Percentiles rank a stretch among this genome's conserved stretches.
Evolutionary conservation across 768 basidiomycete genomes (phyloP).

Genomic region (Tephrocybe rancida): DNA sequence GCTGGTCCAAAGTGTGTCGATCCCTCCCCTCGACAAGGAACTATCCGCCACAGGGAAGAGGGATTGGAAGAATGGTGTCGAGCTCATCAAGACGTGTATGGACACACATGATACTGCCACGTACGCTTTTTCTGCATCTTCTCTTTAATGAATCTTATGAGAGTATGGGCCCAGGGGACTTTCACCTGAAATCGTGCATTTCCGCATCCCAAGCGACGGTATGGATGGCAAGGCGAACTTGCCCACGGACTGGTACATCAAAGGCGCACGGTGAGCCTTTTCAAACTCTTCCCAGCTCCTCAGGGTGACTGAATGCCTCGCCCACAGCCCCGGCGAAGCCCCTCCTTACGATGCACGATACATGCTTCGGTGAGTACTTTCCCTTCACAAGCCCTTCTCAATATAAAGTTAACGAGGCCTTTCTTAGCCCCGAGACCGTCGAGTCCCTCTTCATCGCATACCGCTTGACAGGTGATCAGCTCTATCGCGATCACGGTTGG

Average conservation of each 20-base stretch:
- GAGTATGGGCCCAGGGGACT: conserved; percentile 59
- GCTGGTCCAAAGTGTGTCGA: conserved; percentile 50
- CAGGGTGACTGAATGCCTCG: background rate
- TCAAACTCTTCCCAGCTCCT: background rate
- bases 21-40: conserved; percentile 67
- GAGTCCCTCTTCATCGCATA: conserved; percentile 93
- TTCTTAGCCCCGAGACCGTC: conserved; percentile 82
- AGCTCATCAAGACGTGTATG: conserved; percentile 88
- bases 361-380: conserved; percentile 69
- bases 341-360: conserved; percentile 86
- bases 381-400: background rate
- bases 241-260: conserved; percentile 89
- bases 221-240: conserved; percentile 44
- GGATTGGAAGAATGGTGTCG: conserved; percentile 83
- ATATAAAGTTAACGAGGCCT: background rate
- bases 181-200: conserved; percentile 89
- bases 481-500: conserved; percentile 87
- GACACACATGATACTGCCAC: conserved; percentile 82
- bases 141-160: background rate
- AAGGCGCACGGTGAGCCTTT: conserved; percentile 62
- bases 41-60: conserved; percentile 64
- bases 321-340: conserved; percentile 34
- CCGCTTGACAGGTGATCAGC: conserved; percentile 82
- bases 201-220: conserved; percentile 63
- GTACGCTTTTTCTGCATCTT: conserved; percentile 43